Evolutionary conservation across 164 flowering plant genomes (phyloP).

Genomic region (Brasenia schreberi): DNA sequence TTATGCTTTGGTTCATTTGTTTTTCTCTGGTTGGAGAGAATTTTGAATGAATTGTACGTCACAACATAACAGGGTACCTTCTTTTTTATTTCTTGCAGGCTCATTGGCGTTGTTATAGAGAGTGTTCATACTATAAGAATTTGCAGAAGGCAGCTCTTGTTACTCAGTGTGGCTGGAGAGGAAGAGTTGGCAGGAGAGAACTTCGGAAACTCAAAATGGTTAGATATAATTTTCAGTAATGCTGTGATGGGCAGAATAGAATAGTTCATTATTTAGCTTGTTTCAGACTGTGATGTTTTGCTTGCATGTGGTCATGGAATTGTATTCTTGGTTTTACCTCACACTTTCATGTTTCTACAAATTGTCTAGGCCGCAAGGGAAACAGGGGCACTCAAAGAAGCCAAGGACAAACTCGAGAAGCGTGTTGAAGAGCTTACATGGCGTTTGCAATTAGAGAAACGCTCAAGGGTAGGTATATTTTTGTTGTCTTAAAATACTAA

Average conservation of each 20-base stretch:
- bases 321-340: no score
- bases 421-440: constrained; percentile 98
- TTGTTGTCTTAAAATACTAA: background rate
- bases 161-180: constrained; percentile 95
- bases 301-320: no score
- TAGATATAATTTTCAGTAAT: constrained; percentile 6
- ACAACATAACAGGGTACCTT: no score
- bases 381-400: constrained; percentile 97
- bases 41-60: no score
- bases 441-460: constrained; percentile 93
- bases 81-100: constrained; percentile 36
- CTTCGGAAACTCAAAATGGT: constrained; percentile 92
- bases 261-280: no score
- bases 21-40: background rate
- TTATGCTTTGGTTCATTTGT: background rate
- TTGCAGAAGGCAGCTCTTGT: constrained; percentile 65
- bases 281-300: background rate
- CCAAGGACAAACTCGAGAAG: constrained; percentile 96
- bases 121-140: constrained; percentile 59
- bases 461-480: constrained; percentile 43
- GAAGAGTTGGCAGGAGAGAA: constrained; percentile 74
- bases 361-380: constrained; percentile 79
- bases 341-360: no score
- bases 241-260: no score
- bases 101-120: constrained; percentile 52